Conservation (phyloP, 371 early-diverging fungal genomes). For the Mucor saturninus region DNA sequence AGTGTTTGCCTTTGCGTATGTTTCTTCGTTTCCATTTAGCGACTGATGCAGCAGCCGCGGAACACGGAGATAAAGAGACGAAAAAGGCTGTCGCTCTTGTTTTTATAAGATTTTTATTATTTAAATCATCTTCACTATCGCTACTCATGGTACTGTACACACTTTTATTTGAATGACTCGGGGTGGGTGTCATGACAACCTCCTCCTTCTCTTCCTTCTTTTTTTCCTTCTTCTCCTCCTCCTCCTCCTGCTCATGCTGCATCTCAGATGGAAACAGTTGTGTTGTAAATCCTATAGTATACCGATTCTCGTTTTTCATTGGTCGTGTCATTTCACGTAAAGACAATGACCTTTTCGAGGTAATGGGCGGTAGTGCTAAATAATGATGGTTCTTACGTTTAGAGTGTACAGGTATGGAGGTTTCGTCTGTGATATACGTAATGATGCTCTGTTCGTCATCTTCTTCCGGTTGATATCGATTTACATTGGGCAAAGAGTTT, state of each 20-base stretch:
- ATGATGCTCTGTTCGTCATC: constrained; percentile 19
- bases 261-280: constrained; percentile 17
- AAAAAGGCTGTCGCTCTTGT: constrained; percentile 16
- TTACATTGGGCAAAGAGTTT: constrained; percentile 13
- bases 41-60: constrained; percentile 25
- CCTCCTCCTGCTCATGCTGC: neutral
- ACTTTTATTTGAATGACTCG: constrained; percentile 7
- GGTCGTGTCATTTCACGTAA: neutral
- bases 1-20: neutral
- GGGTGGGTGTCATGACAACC: neutral
- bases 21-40: constrained; percentile 16
- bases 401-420: constrained; percentile 7
- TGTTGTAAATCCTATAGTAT: constrained; percentile 12
- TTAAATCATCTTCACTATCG: constrained; percentile 13
- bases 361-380: constrained; percentile 14
- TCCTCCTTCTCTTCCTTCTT: neutral
- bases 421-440: neutral
- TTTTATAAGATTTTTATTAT: neutral
- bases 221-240: neutral
- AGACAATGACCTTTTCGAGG: neutral
- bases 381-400: constrained; percentile 6
- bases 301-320: neutral
- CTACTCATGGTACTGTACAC: constrained; percentile 7
- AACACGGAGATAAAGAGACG: constrained; percentile 18
- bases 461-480: neutral